phyloP scores from a whole-genome alignment of 257 asterid species.

The Striga asiatica region DNA sequence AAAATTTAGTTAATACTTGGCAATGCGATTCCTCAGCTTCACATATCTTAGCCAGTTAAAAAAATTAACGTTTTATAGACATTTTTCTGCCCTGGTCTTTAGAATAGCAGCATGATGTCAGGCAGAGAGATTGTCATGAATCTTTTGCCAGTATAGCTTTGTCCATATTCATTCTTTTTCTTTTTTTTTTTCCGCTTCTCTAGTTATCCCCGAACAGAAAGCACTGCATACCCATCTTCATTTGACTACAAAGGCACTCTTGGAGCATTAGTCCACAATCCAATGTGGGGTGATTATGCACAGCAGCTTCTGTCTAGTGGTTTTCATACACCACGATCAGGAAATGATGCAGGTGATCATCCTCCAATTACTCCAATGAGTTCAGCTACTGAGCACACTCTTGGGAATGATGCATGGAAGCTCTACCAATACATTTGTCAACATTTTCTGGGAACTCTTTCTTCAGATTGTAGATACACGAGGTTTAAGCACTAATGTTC shows the following conservation, averaged over 20 bases:
- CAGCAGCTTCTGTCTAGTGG: slow-evolving; percentile 49
- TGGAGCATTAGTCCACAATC: slow-evolving; percentile 43
- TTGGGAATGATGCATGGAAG: slow-evolving; percentile 81
- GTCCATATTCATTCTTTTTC: background rate
- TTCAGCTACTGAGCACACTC: slow-evolving; percentile 67
- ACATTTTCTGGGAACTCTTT: slow-evolving; percentile 79
- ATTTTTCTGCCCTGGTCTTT: background rate
- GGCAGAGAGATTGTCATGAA: slow-evolving; percentile 2
- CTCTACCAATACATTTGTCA: slow-evolving; percentile 78
- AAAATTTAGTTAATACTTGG: background rate
- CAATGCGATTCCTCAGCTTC: background rate
- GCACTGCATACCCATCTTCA: slow-evolving; percentile 87
- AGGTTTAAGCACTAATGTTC: slow-evolving; percentile 29
- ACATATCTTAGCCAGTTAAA: background rate
- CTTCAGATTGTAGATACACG: slow-evolving; percentile 75
- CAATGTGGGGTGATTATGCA: slow-evolving; percentile 56
- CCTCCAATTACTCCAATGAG: slow-evolving; percentile 93
- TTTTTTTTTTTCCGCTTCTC: slow-evolving; percentile 11
- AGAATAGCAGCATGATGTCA: slow-evolving; percentile 1
- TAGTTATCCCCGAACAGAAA: slow-evolving; percentile 93
- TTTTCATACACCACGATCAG: slow-evolving; percentile 58
- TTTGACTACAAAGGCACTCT: slow-evolving; percentile 80
- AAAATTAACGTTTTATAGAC: slow-evolving; percentile 2
- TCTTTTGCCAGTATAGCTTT: slow-evolving; percentile 1
- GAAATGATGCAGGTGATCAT: slow-evolving; percentile 86